A percentile compares a stretch with the other conserved stretches of the same genome.
Evolutionary conservation across 768 basidiomycete genomes (phyloP).

Genomic region (Trichaptum fuscoviolaceum): DNA sequence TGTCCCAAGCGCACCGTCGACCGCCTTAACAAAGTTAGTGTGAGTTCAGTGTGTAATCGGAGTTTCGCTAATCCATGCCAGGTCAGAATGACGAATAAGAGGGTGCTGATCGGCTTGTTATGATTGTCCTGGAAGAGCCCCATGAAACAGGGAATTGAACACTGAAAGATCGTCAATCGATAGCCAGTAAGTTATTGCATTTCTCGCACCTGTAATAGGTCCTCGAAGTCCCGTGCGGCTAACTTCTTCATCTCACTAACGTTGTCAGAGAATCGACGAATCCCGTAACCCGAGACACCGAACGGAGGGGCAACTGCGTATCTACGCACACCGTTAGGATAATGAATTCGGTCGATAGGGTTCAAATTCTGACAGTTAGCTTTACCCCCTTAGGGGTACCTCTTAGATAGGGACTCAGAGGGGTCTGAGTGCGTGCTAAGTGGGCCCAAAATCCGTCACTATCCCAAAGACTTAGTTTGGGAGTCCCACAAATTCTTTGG

Average conservation of each 20-base stretch:
- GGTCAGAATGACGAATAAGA: neutral
- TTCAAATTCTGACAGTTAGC: conserved; percentile 10
- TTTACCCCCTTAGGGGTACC: too few species aligned
- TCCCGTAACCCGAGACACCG: conserved; percentile 1
- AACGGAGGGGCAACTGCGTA: neutral
- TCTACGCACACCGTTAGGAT: neutral
- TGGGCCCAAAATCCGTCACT: too few species aligned
- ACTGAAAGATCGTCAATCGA: conserved; percentile 18
- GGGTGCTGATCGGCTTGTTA: conserved; percentile 8
- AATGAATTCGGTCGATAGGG: neutral
- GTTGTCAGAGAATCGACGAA: conserved; percentile 10
- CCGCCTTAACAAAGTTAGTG: conserved; percentile 17
- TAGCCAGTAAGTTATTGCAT: neutral
- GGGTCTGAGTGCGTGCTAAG: too few species aligned
- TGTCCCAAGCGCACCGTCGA: conserved; percentile 18
- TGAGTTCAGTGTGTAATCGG: conserved; percentile 8
- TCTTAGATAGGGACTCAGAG: too few species aligned
- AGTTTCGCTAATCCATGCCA: conserved; percentile 12
- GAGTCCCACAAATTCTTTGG: too few species aligned
- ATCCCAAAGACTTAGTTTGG: too few species aligned
- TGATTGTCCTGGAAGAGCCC: conserved; percentile 27
- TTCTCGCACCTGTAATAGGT: conserved; percentile 13
- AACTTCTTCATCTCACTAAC: conserved; percentile 15
- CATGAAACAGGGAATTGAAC: conserved; percentile 34
- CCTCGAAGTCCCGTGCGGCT: conserved; percentile 15